A percentile compares a stretch with the other conserved stretches of the same genome.
Conservation (phyloP, 2,329 filamentous ascomycete species). For the Stemphylium vesicarium region DNA sequence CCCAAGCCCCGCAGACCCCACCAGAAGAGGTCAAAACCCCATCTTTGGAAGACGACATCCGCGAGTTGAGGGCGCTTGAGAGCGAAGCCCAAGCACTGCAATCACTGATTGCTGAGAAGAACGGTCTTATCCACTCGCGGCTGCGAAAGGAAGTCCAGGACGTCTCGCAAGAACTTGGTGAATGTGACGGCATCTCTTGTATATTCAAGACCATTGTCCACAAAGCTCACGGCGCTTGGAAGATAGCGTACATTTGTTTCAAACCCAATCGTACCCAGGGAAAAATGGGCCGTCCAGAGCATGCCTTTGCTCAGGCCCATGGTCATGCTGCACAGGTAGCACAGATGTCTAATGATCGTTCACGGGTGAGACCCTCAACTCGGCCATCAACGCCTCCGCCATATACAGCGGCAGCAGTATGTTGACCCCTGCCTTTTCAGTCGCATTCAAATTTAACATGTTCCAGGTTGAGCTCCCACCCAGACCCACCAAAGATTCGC, state of each 20-base stretch:
- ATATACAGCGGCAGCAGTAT: conserved; percentile 18
- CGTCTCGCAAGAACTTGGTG: conserved; percentile 49
- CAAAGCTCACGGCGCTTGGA: conserved; percentile 46
- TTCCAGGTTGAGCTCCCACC: conserved; percentile 26
- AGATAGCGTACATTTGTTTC: conserved; percentile 38
- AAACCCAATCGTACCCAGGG: conserved; percentile 24
- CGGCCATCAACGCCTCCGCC: conserved; percentile 19
- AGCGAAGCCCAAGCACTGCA: conserved; percentile 48
- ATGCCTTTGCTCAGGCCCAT: conserved; percentile 26
- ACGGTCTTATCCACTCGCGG: conserved; percentile 41
- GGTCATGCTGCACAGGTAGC: conserved; percentile 22
- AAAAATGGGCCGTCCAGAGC: conserved; percentile 37
- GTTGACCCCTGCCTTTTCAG: background rate
- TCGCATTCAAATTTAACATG: background rate
- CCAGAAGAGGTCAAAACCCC: conserved; percentile 9
- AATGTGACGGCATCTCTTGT: conserved; percentile 54
- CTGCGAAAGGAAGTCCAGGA: conserved; percentile 37
- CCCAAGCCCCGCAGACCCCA: conserved; percentile 11
- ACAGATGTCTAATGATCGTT: conserved; percentile 24
- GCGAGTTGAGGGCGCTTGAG: conserved; percentile 50
- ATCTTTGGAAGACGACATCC: conserved; percentile 50
- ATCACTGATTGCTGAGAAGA: conserved; percentile 45
- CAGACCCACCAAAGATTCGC: conserved; percentile 30
- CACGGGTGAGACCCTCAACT: conserved; percentile 14
- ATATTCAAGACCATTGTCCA: conserved; percentile 49